phyloP scores from a whole-genome alignment of 2,329 filamentous ascomycete species.

The Biscogniauxia sp. region DNA sequence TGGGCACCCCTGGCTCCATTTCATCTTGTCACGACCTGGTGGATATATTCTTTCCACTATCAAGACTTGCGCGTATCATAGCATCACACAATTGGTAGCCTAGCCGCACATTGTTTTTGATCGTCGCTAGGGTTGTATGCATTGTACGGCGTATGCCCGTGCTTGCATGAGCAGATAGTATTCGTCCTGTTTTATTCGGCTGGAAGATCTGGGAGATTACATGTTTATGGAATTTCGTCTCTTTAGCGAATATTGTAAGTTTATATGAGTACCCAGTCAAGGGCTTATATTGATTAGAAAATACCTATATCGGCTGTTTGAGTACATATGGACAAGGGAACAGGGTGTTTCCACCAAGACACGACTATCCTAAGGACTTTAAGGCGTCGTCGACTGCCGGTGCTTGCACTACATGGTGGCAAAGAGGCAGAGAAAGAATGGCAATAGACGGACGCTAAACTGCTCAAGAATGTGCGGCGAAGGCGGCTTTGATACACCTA shows the following conservation, averaged over 20 bases:
- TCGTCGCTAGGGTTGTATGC: background rate
- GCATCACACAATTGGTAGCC: conserved; percentile 3
- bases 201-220: conserved; percentile 15
- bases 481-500: background rate
- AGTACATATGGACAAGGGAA: background rate
- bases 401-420: background rate
- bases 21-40: background rate
- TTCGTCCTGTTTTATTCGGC: conserved; percentile 29
- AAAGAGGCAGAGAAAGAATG: background rate
- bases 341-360: background rate
- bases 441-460: background rate
- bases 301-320: background rate
- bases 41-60: background rate
- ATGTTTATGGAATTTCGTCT: conserved; percentile 1
- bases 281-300: background rate
- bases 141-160: conserved; percentile 9
- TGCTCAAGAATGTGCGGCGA: background rate
- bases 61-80: background rate
- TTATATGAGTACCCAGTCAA: conserved; percentile 9
- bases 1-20: too few species aligned
- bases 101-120: conserved; percentile 1
- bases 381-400: too few species aligned
- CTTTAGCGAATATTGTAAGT: conserved; percentile 12
- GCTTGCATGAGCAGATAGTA: conserved; percentile 24
- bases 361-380: too few species aligned